These are phyloP conservation scores for Taphrina populina DNA, from an alignment of 1,139 yeast genomes.

Conservation along the genomic window DNA sequence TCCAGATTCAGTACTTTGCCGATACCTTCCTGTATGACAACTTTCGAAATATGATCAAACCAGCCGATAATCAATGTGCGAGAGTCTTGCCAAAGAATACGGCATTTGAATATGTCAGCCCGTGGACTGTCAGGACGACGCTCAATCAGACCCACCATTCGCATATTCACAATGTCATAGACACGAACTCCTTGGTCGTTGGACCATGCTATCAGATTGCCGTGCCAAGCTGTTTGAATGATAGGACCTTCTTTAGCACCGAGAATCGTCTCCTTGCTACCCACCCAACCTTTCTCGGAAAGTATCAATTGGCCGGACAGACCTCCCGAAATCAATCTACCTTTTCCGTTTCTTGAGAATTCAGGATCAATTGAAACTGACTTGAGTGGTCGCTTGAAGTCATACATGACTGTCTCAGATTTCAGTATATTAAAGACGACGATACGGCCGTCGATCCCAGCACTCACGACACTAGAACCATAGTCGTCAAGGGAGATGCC, in stretches of 20 bases:
- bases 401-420: conserved; percentile 47
- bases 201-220: conserved; percentile 76
- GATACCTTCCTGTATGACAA: conserved; percentile 50
- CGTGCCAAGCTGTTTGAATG: conserved; percentile 61
- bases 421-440: conserved; percentile 18
- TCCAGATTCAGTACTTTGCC: conserved; percentile 22
- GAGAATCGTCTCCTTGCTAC: conserved; percentile 68
- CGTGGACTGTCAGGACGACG: conserved; percentile 64
- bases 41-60: conserved; percentile 75
- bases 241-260: conserved; percentile 70
- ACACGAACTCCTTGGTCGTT: conserved; percentile 56
- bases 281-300: conserved; percentile 83
- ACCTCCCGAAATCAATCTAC: conserved; percentile 70
- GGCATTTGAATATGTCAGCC: conserved; percentile 83
- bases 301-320: conserved; percentile 79
- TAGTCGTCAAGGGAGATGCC: conserved; percentile 57
- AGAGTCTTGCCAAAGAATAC: conserved; percentile 64
- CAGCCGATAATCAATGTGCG: conserved; percentile 77
- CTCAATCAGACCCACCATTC: conserved; percentile 46
- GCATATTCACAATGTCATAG: conserved; percentile 38
- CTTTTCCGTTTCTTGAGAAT: conserved; percentile 60
- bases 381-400: conserved; percentile 85
- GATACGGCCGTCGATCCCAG: conserved; percentile 36
- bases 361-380: conserved; percentile 77
- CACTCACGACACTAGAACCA: conserved; percentile 34